Evolutionary conservation across 441 rosid genomes (phyloP).

Genomic region (Arabidopsis lyrata): DNA sequence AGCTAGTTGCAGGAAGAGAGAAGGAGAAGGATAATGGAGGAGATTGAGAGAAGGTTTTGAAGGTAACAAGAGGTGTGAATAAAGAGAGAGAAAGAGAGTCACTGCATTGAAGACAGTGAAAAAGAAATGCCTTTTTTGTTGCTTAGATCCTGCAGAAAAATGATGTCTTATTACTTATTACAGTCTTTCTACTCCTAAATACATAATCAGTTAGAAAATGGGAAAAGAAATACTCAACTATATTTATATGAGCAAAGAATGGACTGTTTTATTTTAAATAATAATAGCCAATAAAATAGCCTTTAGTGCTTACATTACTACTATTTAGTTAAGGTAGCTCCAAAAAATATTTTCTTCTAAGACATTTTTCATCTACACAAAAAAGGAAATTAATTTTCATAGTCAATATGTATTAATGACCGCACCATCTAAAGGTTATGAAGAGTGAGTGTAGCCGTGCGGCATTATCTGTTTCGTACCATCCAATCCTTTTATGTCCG

Average conservation of each 20-base stretch:
- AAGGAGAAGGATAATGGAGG: conserved; percentile 11
- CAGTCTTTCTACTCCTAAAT: conserved; percentile 15
- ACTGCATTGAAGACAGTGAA: conserved; percentile 42
- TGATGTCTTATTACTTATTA: conserved; percentile 19
- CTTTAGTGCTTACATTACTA: conserved; percentile 9
- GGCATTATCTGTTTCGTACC: background rate
- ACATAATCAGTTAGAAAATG: background rate
- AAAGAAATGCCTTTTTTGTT: conserved; percentile 33
- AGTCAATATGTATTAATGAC: conserved; percentile 8
- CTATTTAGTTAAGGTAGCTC: conserved; percentile 11
- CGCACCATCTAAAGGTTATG: background rate
- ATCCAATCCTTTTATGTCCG: conserved; percentile 17
- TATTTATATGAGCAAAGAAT: background rate
- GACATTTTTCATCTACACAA: conserved; percentile 2
- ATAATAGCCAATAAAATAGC: no score
- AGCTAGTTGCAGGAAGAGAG: conserved; percentile 21
- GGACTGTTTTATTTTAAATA: background rate
- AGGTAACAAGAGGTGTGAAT: conserved; percentile 31
- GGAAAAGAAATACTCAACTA: conserved; percentile 10
- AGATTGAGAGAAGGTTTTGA: conserved; percentile 29
- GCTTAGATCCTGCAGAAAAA: conserved; percentile 44
- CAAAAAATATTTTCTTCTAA: background rate
- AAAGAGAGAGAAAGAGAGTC: conserved; percentile 42
- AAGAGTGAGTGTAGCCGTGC: conserved; percentile 13
- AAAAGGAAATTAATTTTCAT: background rate